Base-by-base conservation (phyloP, 305 asterid species). In the Fraxinus nigra region DNA sequence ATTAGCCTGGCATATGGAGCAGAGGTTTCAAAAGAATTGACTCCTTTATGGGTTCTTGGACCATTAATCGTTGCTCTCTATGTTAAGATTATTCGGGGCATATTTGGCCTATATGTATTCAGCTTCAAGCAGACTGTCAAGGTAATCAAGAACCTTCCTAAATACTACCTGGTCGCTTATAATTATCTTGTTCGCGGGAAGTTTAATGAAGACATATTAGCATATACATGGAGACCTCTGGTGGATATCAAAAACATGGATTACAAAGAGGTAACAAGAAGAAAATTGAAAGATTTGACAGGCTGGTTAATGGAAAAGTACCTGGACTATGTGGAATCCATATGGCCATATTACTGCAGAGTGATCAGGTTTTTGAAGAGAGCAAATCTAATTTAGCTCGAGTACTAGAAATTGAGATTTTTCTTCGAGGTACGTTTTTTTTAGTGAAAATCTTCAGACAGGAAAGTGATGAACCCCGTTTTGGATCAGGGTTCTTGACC, bases 301-400 rank as follows among this genome's bases (percentile, higher is more conserved):
- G 87, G 40, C 35, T 83, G 90, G 92, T 80, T 87, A 85, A 78
- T 82, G 83, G 99, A 96, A 81, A 89, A 43, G 46, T 92, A 92
- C 88, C 84, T 94, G 84, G 99, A 94, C 86, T 90, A 76, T 80
- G 85, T 91, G 13, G 99, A 95, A 85, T 89, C 91, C 0, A 87
- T 95, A 76, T 94, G 99, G 99, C 99, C 99, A 13, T 87, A 78
- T 84, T 95, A 94, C 86, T 91, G 96, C 92, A 85, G 98, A 85
- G 87, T 90, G 0, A 89, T 96, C 88, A 90, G 98, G 88, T 90
- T 92, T 87, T 80, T 96, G 91, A 96, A 93, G 98, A 89, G 93
- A 84, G 97, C 97, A 54, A 90, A 95, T 83, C 81, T 94, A 7
- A 82, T 95, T 79, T 95, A 91, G 88, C 56, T 18, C 33, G 7